Evolutionary conservation across 345 rosid species (phyloP).

Genomic region (Citropsis articulata): DNA sequence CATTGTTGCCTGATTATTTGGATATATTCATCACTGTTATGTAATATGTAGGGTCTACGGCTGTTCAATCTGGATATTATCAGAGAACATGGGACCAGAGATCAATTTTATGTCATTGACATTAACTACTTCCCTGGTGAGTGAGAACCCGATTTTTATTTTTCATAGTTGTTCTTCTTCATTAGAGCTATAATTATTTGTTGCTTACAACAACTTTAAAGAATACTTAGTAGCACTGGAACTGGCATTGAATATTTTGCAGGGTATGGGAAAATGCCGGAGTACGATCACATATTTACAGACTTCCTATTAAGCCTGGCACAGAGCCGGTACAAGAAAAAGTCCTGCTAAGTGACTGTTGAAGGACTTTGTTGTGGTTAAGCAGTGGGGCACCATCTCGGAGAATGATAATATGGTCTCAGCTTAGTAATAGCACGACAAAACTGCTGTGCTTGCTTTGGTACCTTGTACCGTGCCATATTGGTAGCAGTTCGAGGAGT

Average conservation of each 20-base stretch:
- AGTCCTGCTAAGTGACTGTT: conserved; percentile 15
- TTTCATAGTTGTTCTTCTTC: background rate
- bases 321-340: conserved; percentile 48
- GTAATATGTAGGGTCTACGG: conserved; percentile 52
- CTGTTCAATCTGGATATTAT: conserved; percentile 80
- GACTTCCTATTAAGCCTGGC: conserved; percentile 69
- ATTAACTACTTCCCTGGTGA: conserved; percentile 84
- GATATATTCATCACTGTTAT: background rate
- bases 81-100: conserved; percentile 67
- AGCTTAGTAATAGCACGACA: conserved; percentile 14
- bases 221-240: background rate
- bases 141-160: conserved; percentile 5
- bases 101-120: conserved; percentile 72
- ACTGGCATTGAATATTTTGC: conserved; percentile 14
- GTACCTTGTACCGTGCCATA: conserved; percentile 18
- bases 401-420: background rate
- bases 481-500: conserved; percentile 19
- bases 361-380: background rate
- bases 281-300: conserved; percentile 69
- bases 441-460: background rate
- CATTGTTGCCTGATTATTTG: background rate
- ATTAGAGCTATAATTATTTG: background rate
- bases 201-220: background rate
- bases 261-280: conserved; percentile 92
- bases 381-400: background rate